These are phyloP conservation scores for Multifurca ochricompacta DNA, from an alignment of 768 basidiomycete species.

Conservation along the genomic window DNA sequence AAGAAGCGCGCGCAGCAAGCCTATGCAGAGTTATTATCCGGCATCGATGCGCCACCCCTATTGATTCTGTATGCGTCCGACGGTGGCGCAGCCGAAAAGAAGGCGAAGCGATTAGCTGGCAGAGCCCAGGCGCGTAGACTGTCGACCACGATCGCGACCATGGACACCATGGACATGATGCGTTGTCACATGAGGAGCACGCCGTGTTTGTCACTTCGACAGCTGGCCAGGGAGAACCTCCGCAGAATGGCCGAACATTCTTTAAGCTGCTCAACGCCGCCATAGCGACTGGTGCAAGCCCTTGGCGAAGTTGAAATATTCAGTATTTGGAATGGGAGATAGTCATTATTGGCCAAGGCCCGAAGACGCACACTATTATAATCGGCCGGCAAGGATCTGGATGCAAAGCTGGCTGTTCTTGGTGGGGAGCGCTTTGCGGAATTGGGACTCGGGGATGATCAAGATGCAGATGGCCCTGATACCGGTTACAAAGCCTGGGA, in stretches of 20 bases:
- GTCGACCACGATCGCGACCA: conserved; percentile 59
- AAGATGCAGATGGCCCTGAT: conserved; percentile 91
- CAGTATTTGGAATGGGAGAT: conserved; percentile 95
- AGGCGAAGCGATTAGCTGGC: conserved; percentile 78
- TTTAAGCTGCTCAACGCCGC: conserved; percentile 79
- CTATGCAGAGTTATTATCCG: conserved; percentile 74
- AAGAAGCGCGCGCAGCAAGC: conserved; percentile 73
- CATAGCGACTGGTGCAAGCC: conserved; percentile 46
- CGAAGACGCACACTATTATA: conserved; percentile 97
- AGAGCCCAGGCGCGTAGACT: conserved; percentile 83
- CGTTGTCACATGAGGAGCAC: conserved; percentile 52
- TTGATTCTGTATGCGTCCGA: conserved; percentile 92
- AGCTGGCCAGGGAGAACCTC: conserved; percentile 96
- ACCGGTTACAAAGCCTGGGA: conserved; percentile 99
- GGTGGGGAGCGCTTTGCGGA: conserved; percentile 69
- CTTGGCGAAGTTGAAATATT: conserved; percentile 59
- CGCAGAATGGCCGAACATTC: conserved; percentile 89
- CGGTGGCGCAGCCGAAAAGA: conserved; percentile 93
- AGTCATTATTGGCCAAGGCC: conserved; percentile 98
- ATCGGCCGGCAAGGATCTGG: conserved; percentile 91
- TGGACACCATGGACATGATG: conserved; percentile 80
- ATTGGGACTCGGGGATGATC: conserved; percentile 90
- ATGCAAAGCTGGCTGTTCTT: conserved; percentile 67
- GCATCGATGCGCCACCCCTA: conserved; percentile 84
- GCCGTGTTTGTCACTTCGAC: conserved; percentile 86